Evolutionary conservation across 352 stramenopile species (phyloP).

Genomic region (Phytophthora sp.): DNA sequence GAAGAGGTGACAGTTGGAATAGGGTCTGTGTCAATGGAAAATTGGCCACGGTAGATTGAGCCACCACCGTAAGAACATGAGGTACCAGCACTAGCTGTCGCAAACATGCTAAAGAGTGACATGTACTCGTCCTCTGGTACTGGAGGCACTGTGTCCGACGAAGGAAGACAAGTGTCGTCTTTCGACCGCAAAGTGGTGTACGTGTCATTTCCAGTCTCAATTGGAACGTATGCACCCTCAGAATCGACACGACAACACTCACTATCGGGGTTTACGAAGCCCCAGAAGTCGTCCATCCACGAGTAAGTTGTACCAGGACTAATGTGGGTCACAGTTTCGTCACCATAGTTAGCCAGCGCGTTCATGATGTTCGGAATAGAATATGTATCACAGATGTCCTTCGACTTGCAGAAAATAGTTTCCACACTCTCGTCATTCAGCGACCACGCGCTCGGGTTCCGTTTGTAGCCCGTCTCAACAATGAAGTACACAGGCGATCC

Average conservation of each 20-base stretch:
- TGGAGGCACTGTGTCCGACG: slow-evolving; percentile 32
- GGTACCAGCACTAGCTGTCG: slow-evolving; percentile 52
- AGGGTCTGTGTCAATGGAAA: slow-evolving; percentile 59
- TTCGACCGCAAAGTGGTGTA: slow-evolving; percentile 46
- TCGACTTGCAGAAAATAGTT: slow-evolving; percentile 68
- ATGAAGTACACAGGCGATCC: slow-evolving; percentile 70
- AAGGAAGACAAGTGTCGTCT: slow-evolving; percentile 38
- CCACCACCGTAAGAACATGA: slow-evolving; percentile 65
- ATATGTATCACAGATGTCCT: slow-evolving; percentile 57
- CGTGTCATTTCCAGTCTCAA: slow-evolving; percentile 49
- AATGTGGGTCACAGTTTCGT: slow-evolving; percentile 54
- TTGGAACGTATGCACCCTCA: slow-evolving; percentile 47
- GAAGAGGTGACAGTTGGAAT: slow-evolving; percentile 46
- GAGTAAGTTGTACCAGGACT: slow-evolving; percentile 65
- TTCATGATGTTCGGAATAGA: slow-evolving; percentile 69
- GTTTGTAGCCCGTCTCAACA: slow-evolving; percentile 57
- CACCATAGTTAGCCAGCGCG: slow-evolving; percentile 51
- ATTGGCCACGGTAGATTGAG: slow-evolving; percentile 63
- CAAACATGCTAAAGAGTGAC: slow-evolving; percentile 74
- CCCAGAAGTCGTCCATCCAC: slow-evolving; percentile 76
- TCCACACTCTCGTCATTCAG: slow-evolving; percentile 50
- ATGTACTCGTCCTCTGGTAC: slow-evolving; percentile 57
- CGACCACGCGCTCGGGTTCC: slow-evolving; percentile 58
- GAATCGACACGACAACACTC: slow-evolving; percentile 67
- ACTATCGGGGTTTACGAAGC: slow-evolving; percentile 63